Base-by-base conservation (phyloP, 257 asterid genomes). In the Jaltomata sinuosa region DNA sequence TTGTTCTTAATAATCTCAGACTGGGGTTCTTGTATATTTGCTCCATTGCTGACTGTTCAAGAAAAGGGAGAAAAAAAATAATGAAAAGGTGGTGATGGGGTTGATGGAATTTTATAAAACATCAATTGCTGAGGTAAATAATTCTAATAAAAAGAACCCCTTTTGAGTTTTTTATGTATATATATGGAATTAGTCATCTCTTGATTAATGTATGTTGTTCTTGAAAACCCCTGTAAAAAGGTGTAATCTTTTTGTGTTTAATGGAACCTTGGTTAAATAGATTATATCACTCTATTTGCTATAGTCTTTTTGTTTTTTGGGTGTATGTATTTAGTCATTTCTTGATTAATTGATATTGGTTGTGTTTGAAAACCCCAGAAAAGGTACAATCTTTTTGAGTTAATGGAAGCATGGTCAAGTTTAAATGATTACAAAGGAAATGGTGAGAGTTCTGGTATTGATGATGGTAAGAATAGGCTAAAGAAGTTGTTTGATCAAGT, bases 401-500 rank as follows among this genome's bases (percentile, higher is more conserved):
- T 90, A 74, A 93, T 91, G 94, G 94, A 84, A 85, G 88, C 86
- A 84, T 87, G 93, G 89, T 57, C 81, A 31, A 84, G 86, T 79
- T 80, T 85, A 88, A 83, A 89, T 83, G 91, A 81, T 61, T 89
- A 32, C 78, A 85, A 83, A 84, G 78, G 54, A 64, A 40, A 82
- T 29, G 65, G 84, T 71, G 85, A 83, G 36, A 64, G 81, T 84
- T 67, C 85, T 40, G 57, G 88, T 72, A 90, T 89, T 52, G 94
- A 87, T 88, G 90, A 89, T 3, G 45, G 87, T 82, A 91, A 90
- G 87, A 90, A 88, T 86, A 89, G 91, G 85, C 67, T 92, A 14
- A 89, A 91, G 92, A 47, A 86, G 53, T 77, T 90, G 90, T 94
- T 94, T 86, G 93, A 93, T 85, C 88, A 88, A 52, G 85, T 92